phyloP scores from a whole-genome alignment of 1,284 basidiomycete species.

The Fomitopsis pinicola region DNA sequence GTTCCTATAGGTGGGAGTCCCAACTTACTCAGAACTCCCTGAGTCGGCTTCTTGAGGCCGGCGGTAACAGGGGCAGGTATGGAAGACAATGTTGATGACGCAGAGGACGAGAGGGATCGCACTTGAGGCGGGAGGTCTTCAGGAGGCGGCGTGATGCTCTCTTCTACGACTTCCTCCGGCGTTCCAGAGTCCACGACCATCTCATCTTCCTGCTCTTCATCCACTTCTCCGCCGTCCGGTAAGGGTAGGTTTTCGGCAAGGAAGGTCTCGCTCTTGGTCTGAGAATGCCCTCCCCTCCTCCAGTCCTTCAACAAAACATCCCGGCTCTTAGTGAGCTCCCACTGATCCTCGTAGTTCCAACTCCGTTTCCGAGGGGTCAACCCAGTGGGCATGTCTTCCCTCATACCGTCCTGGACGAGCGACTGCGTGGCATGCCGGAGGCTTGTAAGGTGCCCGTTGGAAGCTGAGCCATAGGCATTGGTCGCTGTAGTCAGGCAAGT shows the following conservation, averaged over 20 bases:
- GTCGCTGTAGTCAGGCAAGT: constrained; percentile 34
- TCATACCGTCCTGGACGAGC: constrained; percentile 55
- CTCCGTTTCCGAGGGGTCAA: constrained; percentile 67
- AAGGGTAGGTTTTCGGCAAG: constrained; percentile 26
- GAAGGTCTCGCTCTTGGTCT: constrained; percentile 31
- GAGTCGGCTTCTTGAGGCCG: constrained; percentile 13
- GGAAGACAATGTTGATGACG: constrained; percentile 29
- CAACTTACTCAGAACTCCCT: constrained; percentile 12
- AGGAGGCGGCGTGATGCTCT: constrained; percentile 18
- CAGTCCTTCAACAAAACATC: constrained; percentile 51
- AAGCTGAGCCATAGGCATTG: constrained; percentile 37
- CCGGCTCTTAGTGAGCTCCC: constrained; percentile 63
- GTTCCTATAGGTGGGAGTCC: constrained; percentile 24
- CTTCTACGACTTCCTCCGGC: constrained; percentile 15
- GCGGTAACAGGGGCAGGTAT: constrained; percentile 14
- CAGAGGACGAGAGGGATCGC: constrained; percentile 31
- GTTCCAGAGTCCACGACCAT: constrained; percentile 14
- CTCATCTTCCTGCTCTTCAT: constrained; percentile 11
- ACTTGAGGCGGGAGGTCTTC: constrained; percentile 11
- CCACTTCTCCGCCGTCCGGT: constrained; percentile 14
- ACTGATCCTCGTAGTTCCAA: constrained; percentile 63
- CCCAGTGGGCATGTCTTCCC: constrained; percentile 62
- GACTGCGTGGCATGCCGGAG: constrained; percentile 46
- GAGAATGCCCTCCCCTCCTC: constrained; percentile 32
- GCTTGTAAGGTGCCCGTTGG: constrained; percentile 38